These are phyloP conservation scores for Podospora australis DNA, from an alignment of 495 filamentous ascomycete species.

Conservation along the genomic window DNA sequence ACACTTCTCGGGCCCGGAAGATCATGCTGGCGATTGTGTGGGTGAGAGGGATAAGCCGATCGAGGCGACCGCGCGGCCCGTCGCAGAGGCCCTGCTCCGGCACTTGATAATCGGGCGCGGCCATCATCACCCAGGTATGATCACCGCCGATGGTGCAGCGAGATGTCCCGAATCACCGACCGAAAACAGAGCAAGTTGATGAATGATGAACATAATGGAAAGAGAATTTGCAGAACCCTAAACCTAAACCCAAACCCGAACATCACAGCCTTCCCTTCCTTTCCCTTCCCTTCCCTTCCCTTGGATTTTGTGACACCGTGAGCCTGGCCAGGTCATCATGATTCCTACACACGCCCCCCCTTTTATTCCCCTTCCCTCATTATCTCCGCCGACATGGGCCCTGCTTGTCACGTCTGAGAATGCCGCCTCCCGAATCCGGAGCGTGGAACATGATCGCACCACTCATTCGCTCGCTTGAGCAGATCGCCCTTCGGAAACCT, in stretches of 20 bases:
- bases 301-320: constrained; percentile 7
- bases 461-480: constrained; percentile 9
- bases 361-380: no score
- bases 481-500: constrained; percentile 8
- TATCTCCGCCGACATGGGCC: constrained; percentile 12
- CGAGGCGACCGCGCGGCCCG: constrained; percentile 5
- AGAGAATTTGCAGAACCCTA: background rate
- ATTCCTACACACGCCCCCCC: no score
- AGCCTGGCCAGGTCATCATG: constrained; percentile 13
- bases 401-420: constrained; percentile 7
- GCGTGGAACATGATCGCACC: constrained; percentile 18
- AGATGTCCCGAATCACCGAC: constrained; percentile 6
- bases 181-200: constrained; percentile 9
- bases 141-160: background rate
- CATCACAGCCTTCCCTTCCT: no score
- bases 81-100: no score
- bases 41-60: constrained; percentile 10
- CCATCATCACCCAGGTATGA: background rate
- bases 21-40: background rate
- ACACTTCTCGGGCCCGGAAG: background rate
- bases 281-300: constrained; percentile 5
- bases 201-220: constrained; percentile 10
- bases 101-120: no score
- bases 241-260: background rate
- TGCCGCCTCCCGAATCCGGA: constrained; percentile 14